These are phyloP conservation scores for Circinella minor DNA, from an alignment of 371 early-diverging fungal genomes.

Conservation along the genomic window DNA sequence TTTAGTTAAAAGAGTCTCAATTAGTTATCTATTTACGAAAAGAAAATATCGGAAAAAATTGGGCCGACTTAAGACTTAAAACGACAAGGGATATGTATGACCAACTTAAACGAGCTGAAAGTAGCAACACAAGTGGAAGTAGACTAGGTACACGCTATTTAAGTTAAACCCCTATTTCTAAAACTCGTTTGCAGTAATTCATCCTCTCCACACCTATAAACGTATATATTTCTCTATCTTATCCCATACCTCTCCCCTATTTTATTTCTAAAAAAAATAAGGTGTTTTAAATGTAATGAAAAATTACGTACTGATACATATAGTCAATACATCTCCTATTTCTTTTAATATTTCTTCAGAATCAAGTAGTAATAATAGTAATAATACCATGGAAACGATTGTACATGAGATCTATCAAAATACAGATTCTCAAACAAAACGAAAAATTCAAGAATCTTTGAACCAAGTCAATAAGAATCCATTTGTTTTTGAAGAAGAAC, in stretches of 20 bases:
- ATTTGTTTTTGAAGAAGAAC: slow-evolving; percentile 2
- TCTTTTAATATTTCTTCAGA: no score
- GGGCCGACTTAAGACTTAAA: slow-evolving; percentile 31
- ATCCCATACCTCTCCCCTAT: no score
- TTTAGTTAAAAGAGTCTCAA: slow-evolving; percentile 26
- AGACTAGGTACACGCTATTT: no score
- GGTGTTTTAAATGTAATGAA: no score
- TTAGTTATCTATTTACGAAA: slow-evolving; percentile 31
- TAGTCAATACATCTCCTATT: no score
- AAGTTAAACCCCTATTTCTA: no score
- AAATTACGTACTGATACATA: no score
- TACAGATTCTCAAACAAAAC: neutral
- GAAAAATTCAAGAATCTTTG: slow-evolving; percentile 2
- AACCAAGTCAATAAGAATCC: slow-evolving; percentile 5
- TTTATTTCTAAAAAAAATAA: no score
- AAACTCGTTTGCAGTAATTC: no score
- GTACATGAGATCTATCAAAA: slow-evolving; percentile 2
- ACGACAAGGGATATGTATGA: slow-evolving; percentile 28
- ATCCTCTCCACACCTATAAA: no score
- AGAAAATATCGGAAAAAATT: slow-evolving; percentile 23
- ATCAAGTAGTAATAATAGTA: no score
- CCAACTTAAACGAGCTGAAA: slow-evolving; percentile 28
- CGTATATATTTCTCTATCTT: no score
- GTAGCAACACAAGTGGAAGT: slow-evolving; percentile 12
- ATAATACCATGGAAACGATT: slow-evolving; percentile 1